These are phyloP conservation scores for Westerdykella ornata DNA, from an alignment of 2,329 filamentous ascomycete species.

Conservation along the genomic window DNA sequence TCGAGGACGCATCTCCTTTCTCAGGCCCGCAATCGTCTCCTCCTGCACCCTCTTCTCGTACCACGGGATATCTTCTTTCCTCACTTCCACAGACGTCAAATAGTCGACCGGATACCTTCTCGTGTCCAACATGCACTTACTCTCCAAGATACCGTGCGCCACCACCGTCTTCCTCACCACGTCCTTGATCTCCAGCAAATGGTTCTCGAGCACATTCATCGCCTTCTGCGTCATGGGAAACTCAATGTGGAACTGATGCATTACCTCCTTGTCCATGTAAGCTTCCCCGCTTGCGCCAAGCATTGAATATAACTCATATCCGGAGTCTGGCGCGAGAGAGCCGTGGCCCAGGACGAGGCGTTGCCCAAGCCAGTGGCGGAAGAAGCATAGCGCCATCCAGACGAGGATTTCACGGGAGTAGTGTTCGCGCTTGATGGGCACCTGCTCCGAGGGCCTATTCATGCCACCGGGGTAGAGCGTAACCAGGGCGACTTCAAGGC, in stretches of 20 bases:
- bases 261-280: slow-evolving; percentile 40
- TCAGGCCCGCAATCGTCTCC: background rate
- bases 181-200: slow-evolving; percentile 39
- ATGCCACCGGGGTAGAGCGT: slow-evolving; percentile 25
- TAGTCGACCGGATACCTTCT: slow-evolving; percentile 35
- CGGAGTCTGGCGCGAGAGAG: slow-evolving; percentile 39
- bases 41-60: slow-evolving; percentile 6
- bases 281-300: slow-evolving; percentile 38
- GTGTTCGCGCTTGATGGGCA: slow-evolving; percentile 37
- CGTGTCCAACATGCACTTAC: slow-evolving; percentile 37
- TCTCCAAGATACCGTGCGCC: slow-evolving; percentile 35
- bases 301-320: slow-evolving; percentile 41
- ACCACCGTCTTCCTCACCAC: slow-evolving; percentile 38
- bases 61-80: slow-evolving; percentile 40
- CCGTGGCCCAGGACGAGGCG: slow-evolving; percentile 37
- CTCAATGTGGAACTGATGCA: slow-evolving; percentile 36
- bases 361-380: slow-evolving; percentile 45
- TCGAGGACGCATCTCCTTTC: slow-evolving; percentile 1
- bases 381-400: slow-evolving; percentile 46
- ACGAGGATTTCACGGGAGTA: slow-evolving; percentile 46
- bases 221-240: slow-evolving; percentile 43
- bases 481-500: slow-evolving; percentile 22
- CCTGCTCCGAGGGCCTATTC: slow-evolving; percentile 18
- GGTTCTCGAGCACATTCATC: slow-evolving; percentile 38
- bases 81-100: slow-evolving; percentile 42